phyloP scores from a whole-genome alignment of 2,329 filamentous ascomycete species.

The Diaporthe ilicicola region DNA sequence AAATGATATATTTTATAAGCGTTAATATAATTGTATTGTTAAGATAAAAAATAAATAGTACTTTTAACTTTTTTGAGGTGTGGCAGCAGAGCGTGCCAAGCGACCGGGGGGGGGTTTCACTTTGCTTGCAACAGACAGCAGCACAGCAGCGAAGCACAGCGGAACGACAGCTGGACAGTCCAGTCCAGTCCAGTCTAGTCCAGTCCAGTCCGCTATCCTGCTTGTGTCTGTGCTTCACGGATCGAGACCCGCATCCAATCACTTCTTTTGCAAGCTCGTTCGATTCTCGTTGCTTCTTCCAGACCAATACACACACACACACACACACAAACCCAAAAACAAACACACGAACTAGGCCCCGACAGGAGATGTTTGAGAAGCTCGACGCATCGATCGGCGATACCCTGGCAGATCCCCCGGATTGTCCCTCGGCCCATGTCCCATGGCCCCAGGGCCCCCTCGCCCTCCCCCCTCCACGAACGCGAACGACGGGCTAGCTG shows the following conservation, averaged over 20 bases:
- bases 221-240: not conserved
- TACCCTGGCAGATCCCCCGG: slow-evolving; percentile 20
- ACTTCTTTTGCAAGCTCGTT: not conserved
- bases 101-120: too few relatives aligned
- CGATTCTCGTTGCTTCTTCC: not conserved
- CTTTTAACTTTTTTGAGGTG: too few relatives aligned
- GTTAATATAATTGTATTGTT: too few relatives aligned
- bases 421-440: too few relatives aligned
- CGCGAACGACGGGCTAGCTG: not conserved
- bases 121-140: too few relatives aligned
- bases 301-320: not conserved
- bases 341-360: too few relatives aligned
- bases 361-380: not conserved
- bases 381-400: not conserved
- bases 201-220: not conserved
- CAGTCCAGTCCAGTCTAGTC: too few relatives aligned
- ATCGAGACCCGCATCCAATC: not conserved
- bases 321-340: not conserved
- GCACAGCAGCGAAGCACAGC: not conserved
- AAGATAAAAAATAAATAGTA: too few relatives aligned
- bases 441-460: not conserved
- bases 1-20: too few relatives aligned
- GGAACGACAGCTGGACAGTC: not conserved
- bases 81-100: too few relatives aligned
- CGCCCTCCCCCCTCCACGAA: not conserved